phyloP scores from a whole-genome alignment of 306 rosid genomes.

The Pueraria montana region DNA sequence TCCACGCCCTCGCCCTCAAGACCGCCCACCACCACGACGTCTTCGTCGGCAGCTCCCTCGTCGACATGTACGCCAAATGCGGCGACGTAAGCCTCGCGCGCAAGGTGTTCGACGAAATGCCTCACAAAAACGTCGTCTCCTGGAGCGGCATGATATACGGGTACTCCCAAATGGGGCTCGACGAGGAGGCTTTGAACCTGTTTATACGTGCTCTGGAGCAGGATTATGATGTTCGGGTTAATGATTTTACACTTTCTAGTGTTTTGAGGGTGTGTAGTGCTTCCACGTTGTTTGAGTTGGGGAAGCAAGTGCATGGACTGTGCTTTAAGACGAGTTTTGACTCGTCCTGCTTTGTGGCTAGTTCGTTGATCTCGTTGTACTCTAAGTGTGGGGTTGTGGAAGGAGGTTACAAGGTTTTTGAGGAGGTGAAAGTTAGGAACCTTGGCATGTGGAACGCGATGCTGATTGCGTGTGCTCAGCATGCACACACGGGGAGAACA shows the following conservation, averaged over 20 bases:
- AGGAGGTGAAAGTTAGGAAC: constrained; percentile 65
- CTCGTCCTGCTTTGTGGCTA: constrained; percentile 81
- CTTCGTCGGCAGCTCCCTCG: constrained; percentile 78
- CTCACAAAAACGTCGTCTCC: constrained; percentile 76
- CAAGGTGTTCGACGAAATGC: constrained; percentile 78
- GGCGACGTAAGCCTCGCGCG: constrained; percentile 60
- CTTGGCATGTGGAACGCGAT: constrained; percentile 97
- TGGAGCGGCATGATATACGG: constrained; percentile 94
- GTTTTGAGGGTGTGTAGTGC: constrained; percentile 76
- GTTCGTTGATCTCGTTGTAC: constrained; percentile 78
- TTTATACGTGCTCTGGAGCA: constrained; percentile 66
- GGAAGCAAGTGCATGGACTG: constrained; percentile 76
- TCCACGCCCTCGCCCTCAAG: constrained; percentile 70
- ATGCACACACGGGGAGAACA: constrained; percentile 66
- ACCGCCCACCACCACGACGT: constrained; percentile 64
- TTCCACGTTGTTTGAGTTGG: constrained; percentile 77
- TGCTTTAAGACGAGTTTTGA: constrained; percentile 80
- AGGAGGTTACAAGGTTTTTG: constrained; percentile 72
- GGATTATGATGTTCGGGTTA: constrained; percentile 38
- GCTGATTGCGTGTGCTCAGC: constrained; percentile 88
- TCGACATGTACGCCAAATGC: constrained; percentile 80
- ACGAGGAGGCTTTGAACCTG: constrained; percentile 70
- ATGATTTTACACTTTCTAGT: constrained; percentile 86
- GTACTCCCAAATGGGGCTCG: constrained; percentile 68
- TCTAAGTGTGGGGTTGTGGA: constrained; percentile 84